Evolutionary conservation across 345 rosid species (phyloP).

Genomic region (Pseudoturritis turrita): DNA sequence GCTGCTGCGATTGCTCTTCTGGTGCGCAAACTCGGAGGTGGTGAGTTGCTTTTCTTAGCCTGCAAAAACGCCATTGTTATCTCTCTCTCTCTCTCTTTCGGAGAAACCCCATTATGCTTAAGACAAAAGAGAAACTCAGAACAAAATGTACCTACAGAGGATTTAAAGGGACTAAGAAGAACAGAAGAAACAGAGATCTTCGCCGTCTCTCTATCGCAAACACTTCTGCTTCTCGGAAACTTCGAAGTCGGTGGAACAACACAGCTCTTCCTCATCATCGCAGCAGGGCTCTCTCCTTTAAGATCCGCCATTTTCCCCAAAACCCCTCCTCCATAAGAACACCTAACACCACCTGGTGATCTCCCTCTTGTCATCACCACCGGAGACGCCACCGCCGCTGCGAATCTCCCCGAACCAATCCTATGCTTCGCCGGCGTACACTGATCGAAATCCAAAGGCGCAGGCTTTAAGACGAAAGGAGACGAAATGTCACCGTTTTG

Average conservation of each 20-base stretch:
- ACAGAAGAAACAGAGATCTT: conserved; percentile 38
- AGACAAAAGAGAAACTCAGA: background rate
- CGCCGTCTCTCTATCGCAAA: conserved; percentile 49
- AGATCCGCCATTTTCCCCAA: conserved; percentile 54
- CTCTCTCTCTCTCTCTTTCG: background rate
- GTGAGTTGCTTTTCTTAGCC: conserved; percentile 32
- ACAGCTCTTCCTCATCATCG: conserved; percentile 75
- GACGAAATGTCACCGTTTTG: conserved; percentile 46
- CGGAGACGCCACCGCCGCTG: conserved; percentile 48
- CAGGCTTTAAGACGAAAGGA: conserved; percentile 69
- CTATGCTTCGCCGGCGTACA: conserved; percentile 73
- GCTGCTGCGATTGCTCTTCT: conserved; percentile 16
- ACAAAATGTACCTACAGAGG: conserved; percentile 86
- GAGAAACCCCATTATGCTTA: background rate
- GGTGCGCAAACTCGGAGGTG: conserved; percentile 25
- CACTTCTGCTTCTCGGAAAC: conserved; percentile 80
- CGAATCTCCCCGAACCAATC: conserved; percentile 26
- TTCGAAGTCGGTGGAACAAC: conserved; percentile 52
- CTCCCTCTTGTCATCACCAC: conserved; percentile 46
- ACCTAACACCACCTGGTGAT: conserved; percentile 41
- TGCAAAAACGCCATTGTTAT: background rate
- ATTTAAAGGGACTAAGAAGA: conserved; percentile 52
- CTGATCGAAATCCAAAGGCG: conserved; percentile 80
- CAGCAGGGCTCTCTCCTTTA: conserved; percentile 58
- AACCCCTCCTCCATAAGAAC: conserved; percentile 75